Conservation (phyloP, 1,284 basidiomycete genomes). For the Papiliotrema terrestris region DNA sequence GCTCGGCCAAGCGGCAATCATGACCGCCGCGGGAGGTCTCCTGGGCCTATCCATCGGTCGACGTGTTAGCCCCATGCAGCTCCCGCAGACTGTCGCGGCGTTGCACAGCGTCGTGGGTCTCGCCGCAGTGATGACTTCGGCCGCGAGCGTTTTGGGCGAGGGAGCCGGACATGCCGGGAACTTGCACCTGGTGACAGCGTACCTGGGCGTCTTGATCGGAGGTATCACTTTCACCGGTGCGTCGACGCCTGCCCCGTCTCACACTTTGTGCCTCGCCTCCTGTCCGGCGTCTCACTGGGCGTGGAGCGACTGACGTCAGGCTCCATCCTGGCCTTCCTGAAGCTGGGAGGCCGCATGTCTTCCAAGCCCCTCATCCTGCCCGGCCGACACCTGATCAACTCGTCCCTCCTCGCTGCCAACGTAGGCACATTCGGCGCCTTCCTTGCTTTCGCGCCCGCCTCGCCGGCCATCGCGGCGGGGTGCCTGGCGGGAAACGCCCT, state of each 20-base stretch:
- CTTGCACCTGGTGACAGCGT: slow-evolving; percentile 73
- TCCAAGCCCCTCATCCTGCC: slow-evolving; percentile 68
- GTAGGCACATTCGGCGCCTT: slow-evolving; percentile 69
- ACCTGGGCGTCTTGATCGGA: slow-evolving; percentile 78
- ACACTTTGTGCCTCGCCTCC: slow-evolving; percentile 43
- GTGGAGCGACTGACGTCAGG: slow-evolving; percentile 44
- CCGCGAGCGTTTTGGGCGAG: slow-evolving; percentile 70
- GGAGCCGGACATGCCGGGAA: slow-evolving; percentile 58
- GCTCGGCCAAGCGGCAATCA: slow-evolving; percentile 69
- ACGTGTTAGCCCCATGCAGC: slow-evolving; percentile 75
- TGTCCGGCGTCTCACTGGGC: slow-evolving; percentile 43
- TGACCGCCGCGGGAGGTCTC: slow-evolving; percentile 65
- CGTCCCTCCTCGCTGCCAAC: slow-evolving; percentile 64
- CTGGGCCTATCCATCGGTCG: slow-evolving; percentile 67
- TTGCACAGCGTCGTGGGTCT: slow-evolving; percentile 78
- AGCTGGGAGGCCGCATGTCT: slow-evolving; percentile 72
- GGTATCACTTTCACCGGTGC: slow-evolving; percentile 30
- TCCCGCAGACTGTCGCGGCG: slow-evolving; percentile 73
- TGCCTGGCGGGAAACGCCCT: slow-evolving; percentile 68
- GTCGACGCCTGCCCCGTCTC: too few relatives aligned
- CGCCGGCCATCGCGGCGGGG: slow-evolving; percentile 67
- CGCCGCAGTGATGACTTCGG: slow-evolving; percentile 76
- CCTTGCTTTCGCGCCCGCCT: slow-evolving; percentile 62
- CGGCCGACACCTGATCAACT: slow-evolving; percentile 70
- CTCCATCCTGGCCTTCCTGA: slow-evolving; percentile 81